A percentile compares a stretch with the other conserved stretches of the same genome.
These are phyloP conservation scores for Colletotrichum tropicale DNA, from an alignment of 2,329 filamentous ascomycete species.

Conservation along the genomic window DNA sequence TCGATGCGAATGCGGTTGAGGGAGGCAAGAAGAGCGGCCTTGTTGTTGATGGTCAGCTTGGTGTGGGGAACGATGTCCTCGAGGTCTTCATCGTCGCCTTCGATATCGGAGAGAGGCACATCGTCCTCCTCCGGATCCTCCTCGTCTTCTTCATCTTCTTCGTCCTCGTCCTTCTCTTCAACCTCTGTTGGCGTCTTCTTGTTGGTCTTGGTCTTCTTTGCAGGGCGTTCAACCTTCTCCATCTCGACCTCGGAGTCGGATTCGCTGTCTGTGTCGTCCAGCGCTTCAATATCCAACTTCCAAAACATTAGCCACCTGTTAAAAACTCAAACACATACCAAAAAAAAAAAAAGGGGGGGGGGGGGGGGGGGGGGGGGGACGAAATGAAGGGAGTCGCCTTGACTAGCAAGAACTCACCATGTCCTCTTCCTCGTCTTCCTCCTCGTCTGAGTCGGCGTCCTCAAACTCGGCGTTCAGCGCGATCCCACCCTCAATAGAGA, in stretches of 20 bases:
- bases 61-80: constrained; percentile 90
- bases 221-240: constrained; percentile 68
- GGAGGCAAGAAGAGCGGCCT: constrained; percentile 79
- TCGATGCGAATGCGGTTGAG: constrained; percentile 80
- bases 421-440: constrained; percentile 23
- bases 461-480: constrained; percentile 16
- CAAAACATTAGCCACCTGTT: constrained; percentile 10
- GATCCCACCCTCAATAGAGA: constrained; percentile 33
- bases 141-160: constrained; percentile 48
- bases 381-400: not conserved
- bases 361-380: too few relatives aligned
- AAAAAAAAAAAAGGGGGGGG: not conserved
- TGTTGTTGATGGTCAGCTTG: constrained; percentile 97
- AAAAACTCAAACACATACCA: not conserved
- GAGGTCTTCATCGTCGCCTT: constrained; percentile 77
- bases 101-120: constrained; percentile 87
- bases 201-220: constrained; percentile 47
- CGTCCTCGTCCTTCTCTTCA: constrained; percentile 50
- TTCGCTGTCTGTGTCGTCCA: constrained; percentile 65
- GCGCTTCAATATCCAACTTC: constrained; percentile 57
- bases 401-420: constrained; percentile 18
- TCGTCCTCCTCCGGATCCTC: constrained; percentile 81
- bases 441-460: constrained; percentile 23
- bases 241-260: constrained; percentile 78
- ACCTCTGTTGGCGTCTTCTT: constrained; percentile 31